Base-by-base conservation (phyloP, 75 land plant genomes). In the Azolla pinnata region DNA sequence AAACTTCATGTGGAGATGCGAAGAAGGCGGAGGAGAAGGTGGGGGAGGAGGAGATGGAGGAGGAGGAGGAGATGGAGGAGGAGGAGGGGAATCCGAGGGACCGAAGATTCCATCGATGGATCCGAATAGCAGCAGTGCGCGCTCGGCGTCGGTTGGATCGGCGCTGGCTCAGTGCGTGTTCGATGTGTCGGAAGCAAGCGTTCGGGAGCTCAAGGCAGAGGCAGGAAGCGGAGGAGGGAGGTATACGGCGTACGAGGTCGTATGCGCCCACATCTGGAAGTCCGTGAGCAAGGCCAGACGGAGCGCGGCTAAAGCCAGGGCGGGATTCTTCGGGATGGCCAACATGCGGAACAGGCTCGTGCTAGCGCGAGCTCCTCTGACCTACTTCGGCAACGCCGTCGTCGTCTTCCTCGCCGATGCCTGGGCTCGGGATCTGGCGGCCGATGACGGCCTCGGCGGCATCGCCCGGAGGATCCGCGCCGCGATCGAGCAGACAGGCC, bases 371-470 rank as follows among this genome's bases (percentile, higher is more conserved):
- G 59, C 67, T 0, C 19, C 1, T 4, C n/a, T n/a, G n/a, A 35
- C 42, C 2, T 78, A 78, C 19, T 68, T 78, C 12, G 76, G 80
- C 0, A 68, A 61, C 50, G 68, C 52, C 1, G 20, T 78, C n/a
- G 24, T 33, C 0, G 0, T 16, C 12, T 20, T 21, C 33, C 40
- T 1, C 29, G 46, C 0, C 24, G 1, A 0, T 64, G 50, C 0
- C 16, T 65, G 0, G 67, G 74, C 16, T 57, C 45, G 48, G 33
- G 31, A 24, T 73, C 69, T 0, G 31, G 59, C 52, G 9, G 35
- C 24, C 7, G 34, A 68, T 19, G 47, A 14, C 5, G 28, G 18
- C 4, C 57, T 57, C 23, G 33, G 51, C 1, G 61, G 32, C 12
- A 63, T 4, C 7, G 28, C 21, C 30, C 12, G 42, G 9, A 57